Evolutionary conservation across 2,329 filamentous ascomycete genomes (phyloP).

Genomic region (Pseudonectria foliicola): DNA sequence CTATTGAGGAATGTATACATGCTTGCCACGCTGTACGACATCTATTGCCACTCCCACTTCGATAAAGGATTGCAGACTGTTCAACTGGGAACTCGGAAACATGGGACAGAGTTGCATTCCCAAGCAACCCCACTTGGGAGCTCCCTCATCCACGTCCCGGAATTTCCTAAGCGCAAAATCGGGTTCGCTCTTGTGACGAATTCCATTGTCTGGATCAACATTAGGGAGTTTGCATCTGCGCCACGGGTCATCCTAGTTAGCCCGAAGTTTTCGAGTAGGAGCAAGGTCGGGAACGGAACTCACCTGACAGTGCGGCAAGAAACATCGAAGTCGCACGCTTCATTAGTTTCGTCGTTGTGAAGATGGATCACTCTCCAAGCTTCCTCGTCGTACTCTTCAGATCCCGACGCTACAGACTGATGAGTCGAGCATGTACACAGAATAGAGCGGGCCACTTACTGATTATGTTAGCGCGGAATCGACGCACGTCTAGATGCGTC

Average conservation of each 20-base stretch:
- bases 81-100: slow-evolving; percentile 28
- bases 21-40: slow-evolving; percentile 40
- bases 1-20: slow-evolving; percentile 30
- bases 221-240: slow-evolving; percentile 62
- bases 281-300: slow-evolving; percentile 13
- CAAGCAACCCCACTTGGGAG: slow-evolving; percentile 48
- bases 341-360: slow-evolving; percentile 26
- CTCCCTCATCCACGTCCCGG: slow-evolving; percentile 54
- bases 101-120: slow-evolving; percentile 61
- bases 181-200: slow-evolving; percentile 48
- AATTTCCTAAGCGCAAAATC: slow-evolving; percentile 51
- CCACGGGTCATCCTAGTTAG: slow-evolving; percentile 3
- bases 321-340: slow-evolving; percentile 38
- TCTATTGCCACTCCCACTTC: slow-evolving; percentile 51
- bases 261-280: not conserved
- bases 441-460: slow-evolving; percentile 28
- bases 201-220: slow-evolving; percentile 55
- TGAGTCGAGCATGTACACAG: slow-evolving; percentile 1
- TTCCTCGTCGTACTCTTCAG: slow-evolving; percentile 61
- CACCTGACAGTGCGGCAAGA: slow-evolving; percentile 59
- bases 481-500: slow-evolving; percentile 49
- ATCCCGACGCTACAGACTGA: slow-evolving; percentile 46
- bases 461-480: slow-evolving; percentile 69
- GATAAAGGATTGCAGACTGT: slow-evolving; percentile 36
- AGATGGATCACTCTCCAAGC: slow-evolving; percentile 57